phyloP scores from a whole-genome alignment of 2,329 filamentous ascomycete genomes.

The Magnaporthiopsis poae region DNA sequence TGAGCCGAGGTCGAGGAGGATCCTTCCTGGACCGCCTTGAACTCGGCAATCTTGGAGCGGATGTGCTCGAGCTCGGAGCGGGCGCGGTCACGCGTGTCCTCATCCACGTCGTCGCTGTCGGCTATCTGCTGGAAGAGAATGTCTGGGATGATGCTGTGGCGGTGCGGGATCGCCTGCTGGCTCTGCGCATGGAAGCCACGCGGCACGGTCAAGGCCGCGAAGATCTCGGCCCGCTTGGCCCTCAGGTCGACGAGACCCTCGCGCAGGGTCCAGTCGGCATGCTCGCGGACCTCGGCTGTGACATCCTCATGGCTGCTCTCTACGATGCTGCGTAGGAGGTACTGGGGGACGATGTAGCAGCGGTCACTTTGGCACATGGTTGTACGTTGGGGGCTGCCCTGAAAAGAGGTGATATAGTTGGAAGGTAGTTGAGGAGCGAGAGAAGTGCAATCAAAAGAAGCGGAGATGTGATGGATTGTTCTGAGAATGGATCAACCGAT shows the following conservation, averaged over 20 bases:
- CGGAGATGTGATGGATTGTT: background rate
- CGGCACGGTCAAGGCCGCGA: background rate
- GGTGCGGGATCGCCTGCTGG: background rate
- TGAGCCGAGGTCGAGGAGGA: slow-evolving; percentile 11
- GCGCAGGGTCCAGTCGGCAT: slow-evolving; percentile 8
- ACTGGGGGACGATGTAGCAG: slow-evolving; percentile 12
- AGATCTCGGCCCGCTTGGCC: background rate
- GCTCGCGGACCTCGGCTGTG: slow-evolving; percentile 1
- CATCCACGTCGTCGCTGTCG: slow-evolving; percentile 4
- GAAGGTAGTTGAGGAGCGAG: background rate
- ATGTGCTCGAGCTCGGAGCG: slow-evolving; percentile 26
- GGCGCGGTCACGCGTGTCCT: slow-evolving; percentile 1
- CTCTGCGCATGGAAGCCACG: background rate
- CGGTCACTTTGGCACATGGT: background rate
- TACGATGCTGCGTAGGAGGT: slow-evolving; percentile 10
- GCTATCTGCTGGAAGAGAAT: slow-evolving; percentile 6
- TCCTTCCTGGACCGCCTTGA: slow-evolving; percentile 19
- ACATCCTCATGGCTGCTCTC: slow-evolving; percentile 6
- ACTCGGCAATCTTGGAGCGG: slow-evolving; percentile 20
- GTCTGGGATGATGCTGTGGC: slow-evolving; percentile 8
- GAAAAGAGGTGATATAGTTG: background rate
- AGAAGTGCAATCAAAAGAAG: background rate
- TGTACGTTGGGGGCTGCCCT: background rate
- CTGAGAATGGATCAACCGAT: background rate
- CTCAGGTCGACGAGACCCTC: background rate